Evolutionary conservation across 345 rosid genomes (phyloP).

Genomic region (Euphorbia peplus): DNA sequence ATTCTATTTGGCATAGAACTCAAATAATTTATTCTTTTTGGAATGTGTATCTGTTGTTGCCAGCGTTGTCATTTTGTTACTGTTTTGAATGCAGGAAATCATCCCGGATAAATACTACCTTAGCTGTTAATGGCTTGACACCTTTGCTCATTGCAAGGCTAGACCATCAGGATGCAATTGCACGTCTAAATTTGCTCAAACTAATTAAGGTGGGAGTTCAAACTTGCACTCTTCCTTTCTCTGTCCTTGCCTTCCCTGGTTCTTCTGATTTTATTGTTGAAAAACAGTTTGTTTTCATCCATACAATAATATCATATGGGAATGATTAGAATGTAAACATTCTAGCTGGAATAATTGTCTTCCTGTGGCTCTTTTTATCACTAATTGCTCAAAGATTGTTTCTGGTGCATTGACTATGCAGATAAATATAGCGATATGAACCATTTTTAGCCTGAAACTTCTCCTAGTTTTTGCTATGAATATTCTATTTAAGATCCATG

Average conservation of each 20-base stretch:
- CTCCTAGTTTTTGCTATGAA: too few species aligned
- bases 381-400: too few species aligned
- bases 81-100: constrained; percentile 66
- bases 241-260: too few species aligned
- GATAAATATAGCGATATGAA: too few species aligned
- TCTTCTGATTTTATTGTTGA: background rate
- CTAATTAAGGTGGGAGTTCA: constrained; percentile 63
- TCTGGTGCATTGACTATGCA: too few species aligned
- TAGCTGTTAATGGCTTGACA: constrained; percentile 97
- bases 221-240: background rate
- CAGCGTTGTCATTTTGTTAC: background rate
- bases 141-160: constrained; percentile 79
- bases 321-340: background rate
- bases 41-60: background rate
- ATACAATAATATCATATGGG: background rate
- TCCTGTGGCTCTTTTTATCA: too few species aligned
- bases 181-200: constrained; percentile 90
- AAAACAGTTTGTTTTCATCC: background rate
- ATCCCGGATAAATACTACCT: constrained; percentile 77
- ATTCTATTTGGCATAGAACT: background rate
- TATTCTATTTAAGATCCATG: too few species aligned
- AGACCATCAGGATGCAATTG: constrained; percentile 97
- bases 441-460: too few species aligned
- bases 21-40: background rate
- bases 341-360: background rate